Conservation (phyloP, 1,284 basidiomycete species). For the Trametes polyzona region DNA sequence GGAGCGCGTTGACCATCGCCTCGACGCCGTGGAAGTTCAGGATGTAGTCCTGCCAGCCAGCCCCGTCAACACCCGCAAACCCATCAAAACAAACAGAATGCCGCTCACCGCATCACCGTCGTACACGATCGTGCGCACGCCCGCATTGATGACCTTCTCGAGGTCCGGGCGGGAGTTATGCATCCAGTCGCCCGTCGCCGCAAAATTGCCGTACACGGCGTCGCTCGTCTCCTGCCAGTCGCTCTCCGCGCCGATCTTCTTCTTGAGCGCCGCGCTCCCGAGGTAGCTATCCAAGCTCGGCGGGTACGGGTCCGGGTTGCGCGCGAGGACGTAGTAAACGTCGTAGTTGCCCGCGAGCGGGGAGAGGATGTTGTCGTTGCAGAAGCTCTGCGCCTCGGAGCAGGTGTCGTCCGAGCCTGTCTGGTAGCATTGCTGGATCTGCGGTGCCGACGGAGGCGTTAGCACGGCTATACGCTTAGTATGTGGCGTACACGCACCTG, state of each 20-base stretch:
- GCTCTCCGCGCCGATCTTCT: constrained; percentile 54
- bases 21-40: constrained; percentile 64
- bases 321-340: constrained; percentile 56
- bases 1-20: constrained; percentile 48
- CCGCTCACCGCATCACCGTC: constrained; percentile 57
- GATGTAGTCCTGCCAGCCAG: constrained; percentile 51
- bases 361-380: constrained; percentile 56
- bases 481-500: constrained; percentile 36
- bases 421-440: constrained; percentile 57
- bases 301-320: constrained; percentile 60
- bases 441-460: not conserved
- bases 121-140: constrained; percentile 56
- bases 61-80: not conserved
- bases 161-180: constrained; percentile 56
- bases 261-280: constrained; percentile 35
- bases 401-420: constrained; percentile 51
- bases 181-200: constrained; percentile 69
- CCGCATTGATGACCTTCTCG: constrained; percentile 63
- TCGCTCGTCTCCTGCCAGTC: constrained; percentile 50
- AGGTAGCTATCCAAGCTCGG: constrained; percentile 51
- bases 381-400: constrained; percentile 57
- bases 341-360: constrained; percentile 54
- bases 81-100: not conserved
- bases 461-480: not conserved
- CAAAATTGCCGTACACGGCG: constrained; percentile 58